These are phyloP conservation scores for Rhodomyrtus tomentosa DNA, from an alignment of 345 rosid species.

Conservation along the genomic window DNA sequence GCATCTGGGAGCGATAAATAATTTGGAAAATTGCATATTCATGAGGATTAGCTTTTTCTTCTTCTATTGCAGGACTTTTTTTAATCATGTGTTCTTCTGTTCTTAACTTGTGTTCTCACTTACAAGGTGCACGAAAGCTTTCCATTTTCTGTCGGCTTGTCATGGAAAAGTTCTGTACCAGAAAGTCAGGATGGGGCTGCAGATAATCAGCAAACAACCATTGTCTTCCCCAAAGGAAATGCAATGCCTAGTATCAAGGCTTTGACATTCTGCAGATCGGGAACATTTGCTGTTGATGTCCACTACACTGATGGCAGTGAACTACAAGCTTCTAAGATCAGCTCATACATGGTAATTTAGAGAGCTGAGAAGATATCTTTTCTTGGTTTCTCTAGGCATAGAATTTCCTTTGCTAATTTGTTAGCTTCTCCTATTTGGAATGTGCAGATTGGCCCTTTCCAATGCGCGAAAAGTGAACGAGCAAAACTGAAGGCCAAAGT, in stretches of 20 bases:
- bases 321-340: slow-evolving; percentile 63
- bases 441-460: slow-evolving; percentile 93
- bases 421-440: not conserved
- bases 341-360: slow-evolving; percentile 55
- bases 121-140: slow-evolving; percentile 82
- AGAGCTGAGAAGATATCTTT: not conserved
- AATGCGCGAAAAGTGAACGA: slow-evolving; percentile 54
- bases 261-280: slow-evolving; percentile 67
- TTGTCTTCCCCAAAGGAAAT: slow-evolving; percentile 90
- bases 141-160: slow-evolving; percentile 63
- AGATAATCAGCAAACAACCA: slow-evolving; percentile 71
- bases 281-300: slow-evolving; percentile 78
- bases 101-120: not conserved
- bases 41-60: not conserved
- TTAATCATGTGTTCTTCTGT: not conserved
- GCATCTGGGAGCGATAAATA: not conserved
- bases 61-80: not conserved
- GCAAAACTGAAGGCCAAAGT: slow-evolving; percentile 90
- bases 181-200: slow-evolving; percentile 55
- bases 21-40: not conserved
- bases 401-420: not conserved
- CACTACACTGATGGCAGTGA: slow-evolving; percentile 57
- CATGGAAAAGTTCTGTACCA: slow-evolving; percentile 73
- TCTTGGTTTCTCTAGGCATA: not conserved
- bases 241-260: slow-evolving; percentile 82